Conservation (phyloP, 805 yeast species). For the Myxozyma geophila region DNA sequence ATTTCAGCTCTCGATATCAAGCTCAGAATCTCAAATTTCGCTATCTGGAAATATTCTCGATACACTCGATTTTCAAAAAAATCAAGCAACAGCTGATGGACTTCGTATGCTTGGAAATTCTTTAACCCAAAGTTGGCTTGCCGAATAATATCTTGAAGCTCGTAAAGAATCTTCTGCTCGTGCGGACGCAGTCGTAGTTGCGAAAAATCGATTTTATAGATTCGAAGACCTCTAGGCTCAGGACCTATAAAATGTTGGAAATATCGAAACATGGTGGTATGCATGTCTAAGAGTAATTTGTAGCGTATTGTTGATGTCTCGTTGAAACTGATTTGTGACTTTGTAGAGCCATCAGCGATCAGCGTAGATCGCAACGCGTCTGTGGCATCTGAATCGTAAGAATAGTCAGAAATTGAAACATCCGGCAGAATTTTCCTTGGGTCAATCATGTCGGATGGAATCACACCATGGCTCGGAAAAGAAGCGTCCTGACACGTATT, state of each 20-base stretch:
- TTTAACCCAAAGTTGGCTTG: background rate
- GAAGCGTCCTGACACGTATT: no score
- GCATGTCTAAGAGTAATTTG: background rate
- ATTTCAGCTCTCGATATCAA: background rate
- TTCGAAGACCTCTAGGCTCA: background rate
- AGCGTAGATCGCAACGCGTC: background rate
- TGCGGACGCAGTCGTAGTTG: constrained; percentile 14
- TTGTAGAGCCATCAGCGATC: background rate
- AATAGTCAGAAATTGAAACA: background rate
- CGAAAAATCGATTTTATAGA: constrained; percentile 17
- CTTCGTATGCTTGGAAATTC: background rate
- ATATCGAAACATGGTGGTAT: background rate
- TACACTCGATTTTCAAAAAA: constrained; percentile 15
- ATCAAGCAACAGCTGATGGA: background rate
- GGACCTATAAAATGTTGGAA: constrained; percentile 5
- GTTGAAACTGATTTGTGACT: background rate
- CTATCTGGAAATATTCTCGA: constrained; percentile 16
- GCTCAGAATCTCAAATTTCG: background rate
- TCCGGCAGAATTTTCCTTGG: background rate
- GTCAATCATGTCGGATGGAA: background rate
- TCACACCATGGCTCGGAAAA: no score
- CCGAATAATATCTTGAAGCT: constrained; percentile 7
- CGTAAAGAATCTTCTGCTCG: constrained; percentile 12
- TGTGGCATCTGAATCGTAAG: background rate
- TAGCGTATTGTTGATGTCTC: background rate